phyloP scores from a whole-genome alignment of 2,329 filamentous ascomycete species.

The Cladosporium oxysporum region DNA sequence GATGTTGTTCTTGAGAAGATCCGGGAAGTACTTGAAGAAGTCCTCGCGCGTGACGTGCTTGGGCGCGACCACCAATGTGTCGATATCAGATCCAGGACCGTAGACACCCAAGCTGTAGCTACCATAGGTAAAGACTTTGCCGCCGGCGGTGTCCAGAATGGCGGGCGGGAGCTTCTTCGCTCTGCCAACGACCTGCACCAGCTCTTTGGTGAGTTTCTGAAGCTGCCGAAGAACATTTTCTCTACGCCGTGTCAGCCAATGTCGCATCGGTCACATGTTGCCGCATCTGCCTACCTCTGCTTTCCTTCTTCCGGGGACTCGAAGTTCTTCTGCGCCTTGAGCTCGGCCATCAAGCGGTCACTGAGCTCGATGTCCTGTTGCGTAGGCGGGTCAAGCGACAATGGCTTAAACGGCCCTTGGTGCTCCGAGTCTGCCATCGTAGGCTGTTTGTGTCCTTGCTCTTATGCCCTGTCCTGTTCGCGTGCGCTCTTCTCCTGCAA shows the following conservation, averaged over 20 bases:
- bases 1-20: slow-evolving; percentile 73
- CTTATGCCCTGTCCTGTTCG: not conserved
- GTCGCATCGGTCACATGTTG: not conserved
- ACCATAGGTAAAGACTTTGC: slow-evolving; percentile 93
- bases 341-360: slow-evolving; percentile 76
- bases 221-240: slow-evolving; percentile 73
- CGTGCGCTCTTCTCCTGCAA: not conserved
- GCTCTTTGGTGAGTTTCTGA: slow-evolving; percentile 78
- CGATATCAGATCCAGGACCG: slow-evolving; percentile 95
- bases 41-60: slow-evolving; percentile 86
- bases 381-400: slow-evolving; percentile 76
- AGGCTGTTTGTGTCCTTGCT: slow-evolving; percentile 5
- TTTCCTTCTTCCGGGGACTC: slow-evolving; percentile 80
- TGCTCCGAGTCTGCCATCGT: slow-evolving; percentile 30
- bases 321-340: slow-evolving; percentile 89
- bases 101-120: slow-evolving; percentile 94
- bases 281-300: slow-evolving; percentile 61
- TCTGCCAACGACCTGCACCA: slow-evolving; percentile 78
- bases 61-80: slow-evolving; percentile 89
- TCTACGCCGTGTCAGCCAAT: slow-evolving; percentile 48
- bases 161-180: slow-evolving; percentile 73
- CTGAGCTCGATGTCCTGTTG: slow-evolving; percentile 75
- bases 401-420: slow-evolving; percentile 78
- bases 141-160: slow-evolving; percentile 79
- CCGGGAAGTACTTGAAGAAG: slow-evolving; percentile 89